Conservation (phyloP, 2,329 filamentous ascomycete genomes). For the Fusarium verrucosum region DNA sequence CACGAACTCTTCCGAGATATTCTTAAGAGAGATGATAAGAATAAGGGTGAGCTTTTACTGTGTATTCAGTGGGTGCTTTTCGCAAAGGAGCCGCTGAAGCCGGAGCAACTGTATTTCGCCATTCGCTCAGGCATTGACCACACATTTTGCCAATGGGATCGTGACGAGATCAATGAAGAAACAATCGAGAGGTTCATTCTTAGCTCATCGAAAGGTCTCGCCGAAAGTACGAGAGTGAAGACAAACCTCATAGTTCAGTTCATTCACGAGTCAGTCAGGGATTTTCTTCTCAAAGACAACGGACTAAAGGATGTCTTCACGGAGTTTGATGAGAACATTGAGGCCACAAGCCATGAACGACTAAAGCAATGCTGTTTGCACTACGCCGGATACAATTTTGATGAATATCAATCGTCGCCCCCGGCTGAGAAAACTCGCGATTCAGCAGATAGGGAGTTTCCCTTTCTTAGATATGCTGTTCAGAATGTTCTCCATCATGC, state of each 20-base stretch:
- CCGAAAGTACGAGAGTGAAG: conserved; percentile 48
- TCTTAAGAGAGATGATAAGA: conserved; percentile 55
- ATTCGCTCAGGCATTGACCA: conserved; percentile 2
- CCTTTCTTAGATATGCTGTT: conserved; percentile 24
- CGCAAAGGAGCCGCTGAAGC: conserved; percentile 54
- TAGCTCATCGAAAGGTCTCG: conserved; percentile 57
- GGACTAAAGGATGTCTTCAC: conserved; percentile 40
- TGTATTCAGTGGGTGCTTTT: conserved; percentile 64
- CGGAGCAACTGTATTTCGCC: conserved; percentile 55
- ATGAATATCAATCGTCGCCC: too few species aligned
- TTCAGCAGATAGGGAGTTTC: background rate
- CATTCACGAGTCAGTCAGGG: conserved; percentile 61
- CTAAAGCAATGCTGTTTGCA: conserved; percentile 14
- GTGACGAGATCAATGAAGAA: conserved; percentile 16
- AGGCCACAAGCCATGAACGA: conserved; percentile 2
- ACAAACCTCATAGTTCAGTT: conserved; percentile 50
- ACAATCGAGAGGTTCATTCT: conserved; percentile 50
- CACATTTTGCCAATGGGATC: conserved; percentile 28
- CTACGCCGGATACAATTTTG: too few species aligned
- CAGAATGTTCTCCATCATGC: conserved; percentile 25
- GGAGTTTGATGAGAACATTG: accelerated
- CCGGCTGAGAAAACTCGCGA: background rate
- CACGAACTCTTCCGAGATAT: conserved; percentile 61
- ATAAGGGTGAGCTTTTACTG: conserved; percentile 53
- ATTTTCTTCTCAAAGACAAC: conserved; percentile 54